These are phyloP conservation scores for Talaromyces pinophilus DNA, from an alignment of 2,329 filamentous ascomycete species.

Conservation along the genomic window DNA sequence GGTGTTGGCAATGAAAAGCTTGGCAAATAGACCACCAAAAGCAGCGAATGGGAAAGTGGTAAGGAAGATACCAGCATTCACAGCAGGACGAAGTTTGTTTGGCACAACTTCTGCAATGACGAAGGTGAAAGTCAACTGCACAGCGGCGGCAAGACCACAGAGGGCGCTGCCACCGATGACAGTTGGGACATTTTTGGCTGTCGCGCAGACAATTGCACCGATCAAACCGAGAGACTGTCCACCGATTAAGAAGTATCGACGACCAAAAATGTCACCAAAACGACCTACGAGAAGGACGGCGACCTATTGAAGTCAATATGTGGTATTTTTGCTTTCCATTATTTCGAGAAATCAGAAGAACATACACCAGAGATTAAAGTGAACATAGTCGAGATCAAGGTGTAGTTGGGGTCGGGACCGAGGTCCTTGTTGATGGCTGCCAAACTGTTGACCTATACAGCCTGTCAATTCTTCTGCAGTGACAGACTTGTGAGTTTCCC, in stretches of 20 bases:
- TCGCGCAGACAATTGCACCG: conserved; percentile 42
- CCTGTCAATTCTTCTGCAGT: neutral
- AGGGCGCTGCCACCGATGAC: conserved; percentile 44
- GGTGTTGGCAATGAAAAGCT: conserved; percentile 48
- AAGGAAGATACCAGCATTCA: conserved; percentile 37
- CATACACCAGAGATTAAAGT: conserved; percentile 29
- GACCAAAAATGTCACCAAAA: conserved; percentile 41
- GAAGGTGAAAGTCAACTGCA: conserved; percentile 43
- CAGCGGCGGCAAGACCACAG: conserved; percentile 40
- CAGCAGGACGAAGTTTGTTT: conserved; percentile 39
- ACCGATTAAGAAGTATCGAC: conserved; percentile 37
- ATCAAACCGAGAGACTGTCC: conserved; percentile 37
- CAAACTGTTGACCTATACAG: conserved; percentile 26
- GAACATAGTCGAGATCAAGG: conserved; percentile 34
- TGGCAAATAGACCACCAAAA: conserved; percentile 50
- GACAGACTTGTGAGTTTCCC: neutral
- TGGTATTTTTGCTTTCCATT: neutral
- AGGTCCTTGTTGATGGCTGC: conserved; percentile 33
- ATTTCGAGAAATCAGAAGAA: neutral
- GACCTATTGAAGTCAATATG: conserved; percentile 23
- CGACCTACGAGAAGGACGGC: conserved; percentile 37
- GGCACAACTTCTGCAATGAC: conserved; percentile 44
- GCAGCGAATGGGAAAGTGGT: conserved; percentile 34
- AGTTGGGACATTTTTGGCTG: conserved; percentile 39
- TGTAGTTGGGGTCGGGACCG: conserved; percentile 32